phyloP scores from a whole-genome alignment of 257 asterid species.

The Solanum infundibuliforme region DNA sequence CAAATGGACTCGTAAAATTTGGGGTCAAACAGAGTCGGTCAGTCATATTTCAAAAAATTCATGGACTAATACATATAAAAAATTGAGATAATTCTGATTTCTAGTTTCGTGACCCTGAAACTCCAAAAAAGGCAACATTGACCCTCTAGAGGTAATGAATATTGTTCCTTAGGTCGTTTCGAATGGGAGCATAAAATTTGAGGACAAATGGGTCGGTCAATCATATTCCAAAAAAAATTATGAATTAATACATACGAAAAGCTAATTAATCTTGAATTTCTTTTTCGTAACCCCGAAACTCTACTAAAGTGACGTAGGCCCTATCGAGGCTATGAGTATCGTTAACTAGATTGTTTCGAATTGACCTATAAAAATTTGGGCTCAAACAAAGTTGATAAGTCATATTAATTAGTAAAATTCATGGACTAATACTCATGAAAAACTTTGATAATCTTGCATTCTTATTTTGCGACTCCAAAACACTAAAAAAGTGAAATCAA shows the following conservation, averaged over 20 bases:
- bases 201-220: not conserved
- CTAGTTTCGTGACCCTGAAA: not conserved
- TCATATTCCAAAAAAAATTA: not conserved
- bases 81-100: not conserved
- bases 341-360: not conserved
- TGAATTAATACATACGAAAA: not conserved
- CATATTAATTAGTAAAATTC: not conserved
- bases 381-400: not conserved
- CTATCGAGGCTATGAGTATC: not conserved
- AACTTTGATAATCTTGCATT: not conserved
- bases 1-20: not conserved
- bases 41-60: not conserved
- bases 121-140: fast-evolving
- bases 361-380: not conserved
- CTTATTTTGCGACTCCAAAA: fast-evolving
- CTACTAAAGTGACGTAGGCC: not conserved
- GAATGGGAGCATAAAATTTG: not conserved
- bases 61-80: not conserved
- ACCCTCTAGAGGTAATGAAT: not conserved
- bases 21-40: not conserved
- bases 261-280: not conserved
- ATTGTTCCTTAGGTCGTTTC: not conserved
- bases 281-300: not conserved
- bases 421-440: not conserved
- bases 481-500: too few species aligned